Evolutionary conservation across 805 yeast species (phyloP).

Genomic region (Tetrapisispora namnaoensis): DNA sequence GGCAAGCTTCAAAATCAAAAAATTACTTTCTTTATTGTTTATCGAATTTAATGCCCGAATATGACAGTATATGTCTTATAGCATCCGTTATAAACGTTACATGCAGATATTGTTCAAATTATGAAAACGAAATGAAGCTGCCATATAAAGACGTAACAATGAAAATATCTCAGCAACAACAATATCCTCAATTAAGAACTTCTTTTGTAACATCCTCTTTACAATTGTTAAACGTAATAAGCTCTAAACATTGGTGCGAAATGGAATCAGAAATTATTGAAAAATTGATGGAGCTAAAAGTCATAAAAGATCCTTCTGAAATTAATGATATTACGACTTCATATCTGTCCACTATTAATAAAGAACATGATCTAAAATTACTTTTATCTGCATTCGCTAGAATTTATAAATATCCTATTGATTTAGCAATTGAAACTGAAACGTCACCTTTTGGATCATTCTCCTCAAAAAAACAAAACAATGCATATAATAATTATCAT

Average conservation of each 20-base stretch:
- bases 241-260: slow-evolving; percentile 1
- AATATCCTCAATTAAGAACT: slow-evolving; percentile 27
- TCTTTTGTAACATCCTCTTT: slow-evolving; percentile 44
- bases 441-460: slow-evolving; percentile 27
- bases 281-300: not conserved
- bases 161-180: slow-evolving; percentile 15
- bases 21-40: slow-evolving; percentile 51
- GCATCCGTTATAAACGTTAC: slow-evolving; percentile 62
- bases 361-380: slow-evolving; percentile 44
- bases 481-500: not conserved
- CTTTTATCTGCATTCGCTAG: slow-evolving; percentile 39
- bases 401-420: slow-evolving; percentile 40
- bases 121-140: slow-evolving; percentile 24
- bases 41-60: slow-evolving; percentile 34
- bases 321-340: not conserved
- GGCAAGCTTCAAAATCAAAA: slow-evolving; percentile 19
- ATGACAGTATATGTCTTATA: slow-evolving; percentile 40
- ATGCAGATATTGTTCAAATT: slow-evolving; percentile 40
- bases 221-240: slow-evolving; percentile 52
- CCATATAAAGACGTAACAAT: slow-evolving; percentile 11
- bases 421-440: slow-evolving; percentile 31
- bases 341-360: slow-evolving; percentile 43
- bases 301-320: not conserved
- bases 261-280: not conserved
- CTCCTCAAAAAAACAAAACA: slow-evolving; percentile 4